Evolutionary conservation across 805 yeast species (phyloP), one percentile per base, ranked within the genome.

Genomic region (Tetrapisispora taiwanensis): DNA sequence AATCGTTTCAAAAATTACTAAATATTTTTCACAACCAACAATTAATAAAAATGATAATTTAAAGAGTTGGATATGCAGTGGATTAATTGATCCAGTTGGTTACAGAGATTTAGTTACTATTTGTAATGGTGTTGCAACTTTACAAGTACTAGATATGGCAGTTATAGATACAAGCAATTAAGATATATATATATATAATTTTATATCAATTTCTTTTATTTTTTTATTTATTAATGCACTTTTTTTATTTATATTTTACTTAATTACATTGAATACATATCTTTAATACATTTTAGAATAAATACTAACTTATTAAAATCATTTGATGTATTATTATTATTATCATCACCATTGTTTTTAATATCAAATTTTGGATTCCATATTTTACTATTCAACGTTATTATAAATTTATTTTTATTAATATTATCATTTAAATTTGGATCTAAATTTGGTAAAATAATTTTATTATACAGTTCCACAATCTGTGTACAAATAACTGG

Each of bases 141-240:
- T 51, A 10, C 95, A 89, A 61, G 92, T 89, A 7, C 65, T 89
- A 48, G 95, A 87, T 53, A 81, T 84, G 83, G 90, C 95, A 14
- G 95, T 85, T 10, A 72, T 82, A n/a, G 79, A 77, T 48, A 81
- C 79, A 45, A 28, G 31, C 15, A 43, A 37, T 22, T 39, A 37
- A 27, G 22, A 37, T 13, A 46, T 46, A 32, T 15, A 27, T 15
- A 33, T 27, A 27, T 7, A n/a, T 22, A 22, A 9, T 7, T 12
- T 20, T 31, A 9, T 31, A 32, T 32, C 27, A 15, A n/a, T 26
- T 5, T 35, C 19, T 8, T 35, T 19, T 13, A n/a, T n/a, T n/a
- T n/a, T n/a, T n/a, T n/a, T n/a, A n/a, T n/a, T n/a, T n/a, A n/a
- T n/a, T n/a, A n/a, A n/a, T n/a, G n/a, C n/a, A n/a, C n/a, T n/a